Conservation (phyloP, 306 rosid genomes). For the Inga laurina region DNA sequence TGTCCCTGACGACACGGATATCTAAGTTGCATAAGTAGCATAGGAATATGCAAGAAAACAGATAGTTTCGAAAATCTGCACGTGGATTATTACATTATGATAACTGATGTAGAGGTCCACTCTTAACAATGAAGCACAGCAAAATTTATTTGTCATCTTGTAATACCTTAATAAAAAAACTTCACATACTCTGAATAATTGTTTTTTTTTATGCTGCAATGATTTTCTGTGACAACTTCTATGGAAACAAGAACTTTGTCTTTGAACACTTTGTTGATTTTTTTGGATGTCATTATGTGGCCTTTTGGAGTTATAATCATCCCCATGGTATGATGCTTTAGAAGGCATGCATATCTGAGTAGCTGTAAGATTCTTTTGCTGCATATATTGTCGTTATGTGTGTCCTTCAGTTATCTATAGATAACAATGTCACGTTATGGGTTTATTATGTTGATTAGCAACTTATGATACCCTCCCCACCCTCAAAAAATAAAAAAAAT, state of each 20-base stretch:
- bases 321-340: constrained; percentile 1
- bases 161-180: background rate
- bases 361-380: background rate
- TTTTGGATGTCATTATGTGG: background rate
- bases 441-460: constrained; percentile 22
- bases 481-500: background rate
- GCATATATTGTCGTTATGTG: background rate
- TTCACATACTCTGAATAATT: background rate
- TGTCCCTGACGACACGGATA: constrained; percentile 6
- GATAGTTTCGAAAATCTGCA: background rate
- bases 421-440: background rate
- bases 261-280: constrained; percentile 12
- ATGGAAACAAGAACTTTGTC: background rate
- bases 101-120: constrained; percentile 19
- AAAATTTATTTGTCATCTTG: constrained; percentile 19
- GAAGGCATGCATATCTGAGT: constrained; percentile 12
- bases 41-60: background rate
- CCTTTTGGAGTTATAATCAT: constrained; percentile 1
- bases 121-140: constrained; percentile 19
- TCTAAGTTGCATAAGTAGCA: constrained; percentile 14
- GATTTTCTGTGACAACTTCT: constrained; percentile 13
- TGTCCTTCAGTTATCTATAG: background rate
- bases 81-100: background rate
- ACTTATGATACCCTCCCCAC: background rate
- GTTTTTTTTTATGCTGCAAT: constrained; percentile 9